These are phyloP conservation scores for Fusarium veterinarium DNA, from an alignment of 2,329 filamentous ascomycete genomes.

Conservation along the genomic window DNA sequence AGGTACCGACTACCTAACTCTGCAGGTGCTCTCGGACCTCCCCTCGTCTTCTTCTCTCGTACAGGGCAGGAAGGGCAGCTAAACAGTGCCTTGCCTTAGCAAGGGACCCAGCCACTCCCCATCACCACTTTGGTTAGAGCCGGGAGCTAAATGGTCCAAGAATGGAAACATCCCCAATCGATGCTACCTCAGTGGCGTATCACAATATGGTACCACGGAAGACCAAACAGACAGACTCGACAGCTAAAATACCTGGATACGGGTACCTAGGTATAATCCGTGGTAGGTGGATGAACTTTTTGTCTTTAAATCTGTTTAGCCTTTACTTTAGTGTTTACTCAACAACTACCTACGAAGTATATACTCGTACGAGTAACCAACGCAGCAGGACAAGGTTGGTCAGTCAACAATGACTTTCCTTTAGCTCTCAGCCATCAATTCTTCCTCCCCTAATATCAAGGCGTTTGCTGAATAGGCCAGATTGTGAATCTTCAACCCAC, in stretches of 20 bases:
- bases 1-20: slow-evolving; percentile 16
- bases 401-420: neutral
- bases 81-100: slow-evolving; percentile 2
- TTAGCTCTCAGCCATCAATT: neutral
- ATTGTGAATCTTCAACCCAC: slow-evolving; percentile 52
- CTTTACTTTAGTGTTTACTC: neutral
- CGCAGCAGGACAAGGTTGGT: neutral
- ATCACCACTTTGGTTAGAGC: slow-evolving; percentile 26
- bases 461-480: neutral
- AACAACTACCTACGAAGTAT: neutral
- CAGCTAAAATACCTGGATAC: neutral
- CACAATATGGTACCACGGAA: neutral
- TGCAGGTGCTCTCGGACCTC: slow-evolving; percentile 6
- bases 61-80: slow-evolving; percentile 3
- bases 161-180: slow-evolving; percentile 34
- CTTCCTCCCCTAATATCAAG: neutral
- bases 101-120: slow-evolving; percentile 27
- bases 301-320: neutral
- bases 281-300: neutral
- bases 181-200: slow-evolving; percentile 32
- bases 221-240: slow-evolving; percentile 1
- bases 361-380: neutral
- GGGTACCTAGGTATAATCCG: neutral
- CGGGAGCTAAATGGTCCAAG: slow-evolving; percentile 38
- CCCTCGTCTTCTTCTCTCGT: neutral